Conservation (phyloP, 1,139 yeast genomes). For the Hyphopichia fennica region DNA sequence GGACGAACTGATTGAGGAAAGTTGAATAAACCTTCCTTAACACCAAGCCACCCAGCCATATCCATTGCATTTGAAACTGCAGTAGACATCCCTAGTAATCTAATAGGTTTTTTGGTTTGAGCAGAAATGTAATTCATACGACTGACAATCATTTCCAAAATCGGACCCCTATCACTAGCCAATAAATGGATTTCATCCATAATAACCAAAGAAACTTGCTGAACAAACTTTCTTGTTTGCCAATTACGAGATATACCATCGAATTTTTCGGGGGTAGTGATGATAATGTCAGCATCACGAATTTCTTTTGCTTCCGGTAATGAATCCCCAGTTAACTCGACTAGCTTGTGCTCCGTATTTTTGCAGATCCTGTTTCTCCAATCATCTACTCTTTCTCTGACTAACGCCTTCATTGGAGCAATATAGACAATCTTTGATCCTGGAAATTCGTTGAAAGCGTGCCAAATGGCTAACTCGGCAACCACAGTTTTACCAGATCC, state of each 20-base stretch:
- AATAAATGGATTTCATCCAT: slow-evolving; percentile 98
- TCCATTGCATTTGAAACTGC: slow-evolving; percentile 98
- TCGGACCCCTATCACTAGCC: slow-evolving; percentile 98
- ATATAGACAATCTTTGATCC: slow-evolving; percentile 87
- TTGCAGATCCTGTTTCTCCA: slow-evolving; percentile 77
- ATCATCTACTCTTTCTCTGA: slow-evolving; percentile 93
- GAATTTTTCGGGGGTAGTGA: slow-evolving; percentile 97
- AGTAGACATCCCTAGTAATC: slow-evolving; percentile 92
- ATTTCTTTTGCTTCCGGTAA: slow-evolving; percentile 86
- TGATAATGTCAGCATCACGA: slow-evolving; percentile 85
- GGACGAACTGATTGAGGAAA: slow-evolving; percentile 97
- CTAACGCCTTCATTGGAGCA: slow-evolving; percentile 99
- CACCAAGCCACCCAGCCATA: slow-evolving; percentile 98
- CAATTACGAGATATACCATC: slow-evolving; percentile 99
- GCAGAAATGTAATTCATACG: slow-evolving; percentile 92
- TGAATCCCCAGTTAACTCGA: slow-evolving; percentile 96
- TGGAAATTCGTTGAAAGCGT: slow-evolving; percentile 80
- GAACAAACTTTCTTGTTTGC: slow-evolving; percentile 94
- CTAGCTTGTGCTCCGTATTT: slow-evolving; percentile 65
- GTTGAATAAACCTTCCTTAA: slow-evolving; percentile 83
- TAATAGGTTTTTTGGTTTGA: slow-evolving; percentile 69
- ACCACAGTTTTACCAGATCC: slow-evolving; percentile 98
- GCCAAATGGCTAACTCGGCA: slow-evolving; percentile 97
- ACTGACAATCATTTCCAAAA: slow-evolving; percentile 96
- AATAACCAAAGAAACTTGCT: slow-evolving; percentile 83